Conservation (phyloP, 176 grass and related monocot species). For the Echinochloa phyllopogon region DNA sequence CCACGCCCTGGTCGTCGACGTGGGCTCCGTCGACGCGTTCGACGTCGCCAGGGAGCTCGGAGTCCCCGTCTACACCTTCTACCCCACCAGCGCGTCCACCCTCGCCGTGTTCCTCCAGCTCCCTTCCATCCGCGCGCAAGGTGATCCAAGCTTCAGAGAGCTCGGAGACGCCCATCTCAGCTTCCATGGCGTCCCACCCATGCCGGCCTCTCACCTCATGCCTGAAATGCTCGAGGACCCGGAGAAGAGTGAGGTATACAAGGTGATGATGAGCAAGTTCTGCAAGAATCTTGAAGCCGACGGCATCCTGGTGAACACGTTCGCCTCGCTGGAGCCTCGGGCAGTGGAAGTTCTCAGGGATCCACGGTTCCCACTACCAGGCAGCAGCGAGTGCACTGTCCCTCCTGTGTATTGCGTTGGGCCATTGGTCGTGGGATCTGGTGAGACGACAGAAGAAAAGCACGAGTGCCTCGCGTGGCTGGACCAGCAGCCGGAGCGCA, state of each 20-base stretch:
- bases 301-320: background rate
- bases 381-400: too few relatives aligned
- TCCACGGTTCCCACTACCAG: too few relatives aligned
- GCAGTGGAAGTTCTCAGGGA: too few relatives aligned
- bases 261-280: background rate
- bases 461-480: too few relatives aligned
- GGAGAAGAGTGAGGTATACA: conserved; percentile 33
- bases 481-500: background rate
- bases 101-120: conserved; percentile 39
- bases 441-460: too few relatives aligned
- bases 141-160: conserved; percentile 29
- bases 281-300: background rate
- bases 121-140: background rate
- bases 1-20: conserved; percentile 35
- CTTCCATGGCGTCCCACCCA: conserved; percentile 42
- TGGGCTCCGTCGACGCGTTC: conserved; percentile 1
- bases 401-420: background rate
- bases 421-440: too few relatives aligned
- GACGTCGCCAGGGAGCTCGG: conserved; percentile 16
- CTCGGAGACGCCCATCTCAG: conserved; percentile 33
- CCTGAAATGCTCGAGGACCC: background rate
- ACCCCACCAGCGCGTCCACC: conserved; percentile 9
- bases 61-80: conserved; percentile 39
- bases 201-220: conserved; percentile 42
- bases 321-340: background rate